Evolutionary conservation across 2,329 filamentous ascomycete genomes (phyloP), one percentile per base, ranked within the genome.

Genomic region (Erysiphe pisi): DNA sequence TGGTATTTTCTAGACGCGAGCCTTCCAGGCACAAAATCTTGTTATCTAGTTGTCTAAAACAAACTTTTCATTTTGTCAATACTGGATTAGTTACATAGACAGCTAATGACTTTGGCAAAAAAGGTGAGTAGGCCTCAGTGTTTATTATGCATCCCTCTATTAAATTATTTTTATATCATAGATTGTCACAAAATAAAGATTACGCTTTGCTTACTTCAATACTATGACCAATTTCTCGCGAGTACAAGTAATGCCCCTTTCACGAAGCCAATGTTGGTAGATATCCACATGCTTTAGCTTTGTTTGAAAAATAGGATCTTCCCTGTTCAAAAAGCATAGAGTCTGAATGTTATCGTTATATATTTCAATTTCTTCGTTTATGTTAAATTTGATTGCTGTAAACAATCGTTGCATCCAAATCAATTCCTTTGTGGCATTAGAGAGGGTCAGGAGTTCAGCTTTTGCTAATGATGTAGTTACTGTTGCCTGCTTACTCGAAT

Each of bases 161-260:
- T 45, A 45, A 45, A 45, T 45, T 36, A 40, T 25, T 47, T 56
- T 78, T 81, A 82, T 58, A 82, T 77, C 43, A 82, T 77, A 49
- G 94, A 94, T 84, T 91, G 94, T 77, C 90, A 89, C 88, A 99
- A 92, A 61, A 95, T 92, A 80, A 89, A 87, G 83, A 99, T 93
- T 79, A 96, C 87, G 71, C 95, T 95, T 84, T 94, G 92, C 86
- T 97, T 97, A 83, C 31, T 36, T 36, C 6, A 36, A 36, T 2
- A 36, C 31, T 36, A 36, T 36, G 31, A 36, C 31, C 31, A 36
- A 36, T 36, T 36, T 36, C 31, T 36, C 31, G 31, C 6, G 31
- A 36, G 31, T 36, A 36, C 31, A 36, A 36, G 31, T 2, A 36
- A 36, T 36, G 31, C 6, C 31, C 31, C 31, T 36, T 40, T 75